phyloP scores from a whole-genome alignment of 192 early-diverging fungal genomes.

The Coemansia guatemalensis region DNA sequence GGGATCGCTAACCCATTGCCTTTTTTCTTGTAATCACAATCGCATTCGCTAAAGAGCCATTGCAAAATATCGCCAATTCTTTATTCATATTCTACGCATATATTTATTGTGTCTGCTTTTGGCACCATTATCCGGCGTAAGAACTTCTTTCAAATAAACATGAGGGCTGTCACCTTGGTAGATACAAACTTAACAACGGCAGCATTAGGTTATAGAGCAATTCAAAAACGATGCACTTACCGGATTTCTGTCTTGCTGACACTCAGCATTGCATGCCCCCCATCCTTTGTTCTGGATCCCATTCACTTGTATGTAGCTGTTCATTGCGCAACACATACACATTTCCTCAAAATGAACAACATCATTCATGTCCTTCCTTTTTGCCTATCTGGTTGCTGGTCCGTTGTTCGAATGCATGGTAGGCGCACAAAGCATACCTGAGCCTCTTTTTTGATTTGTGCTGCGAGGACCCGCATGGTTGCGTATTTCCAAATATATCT shows the following conservation, averaged over 20 bases:
- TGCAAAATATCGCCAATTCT: constrained; percentile 1
- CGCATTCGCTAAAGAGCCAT: constrained; percentile 10
- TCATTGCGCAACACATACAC: constrained; percentile 1
- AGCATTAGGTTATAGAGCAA: not conserved
- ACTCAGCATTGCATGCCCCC: not conserved
- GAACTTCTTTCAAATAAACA: not conserved
- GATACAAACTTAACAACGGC: not conserved
- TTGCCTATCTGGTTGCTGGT: not conserved
- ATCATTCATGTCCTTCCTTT: not conserved
- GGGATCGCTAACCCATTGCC: constrained; percentile 1
- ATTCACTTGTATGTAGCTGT: not conserved
- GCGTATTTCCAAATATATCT: not conserved
- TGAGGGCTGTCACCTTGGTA: not conserved
- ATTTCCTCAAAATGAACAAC: not conserved
- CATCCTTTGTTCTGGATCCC: not conserved
- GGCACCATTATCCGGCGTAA: not conserved
- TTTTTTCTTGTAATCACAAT: not conserved
- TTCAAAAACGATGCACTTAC: constrained; percentile 2
- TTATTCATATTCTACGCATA: constrained; percentile 16
- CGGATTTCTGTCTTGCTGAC: not conserved
- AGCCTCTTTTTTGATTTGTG: not conserved
- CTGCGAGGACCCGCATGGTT: not conserved
- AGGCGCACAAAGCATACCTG: not conserved
- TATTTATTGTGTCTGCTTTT: constrained; percentile 33
- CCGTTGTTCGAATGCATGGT: not conserved